These are phyloP conservation scores for Trichoderma polysporum DNA, from an alignment of 2,329 filamentous ascomycete genomes.

Conservation along the genomic window DNA sequence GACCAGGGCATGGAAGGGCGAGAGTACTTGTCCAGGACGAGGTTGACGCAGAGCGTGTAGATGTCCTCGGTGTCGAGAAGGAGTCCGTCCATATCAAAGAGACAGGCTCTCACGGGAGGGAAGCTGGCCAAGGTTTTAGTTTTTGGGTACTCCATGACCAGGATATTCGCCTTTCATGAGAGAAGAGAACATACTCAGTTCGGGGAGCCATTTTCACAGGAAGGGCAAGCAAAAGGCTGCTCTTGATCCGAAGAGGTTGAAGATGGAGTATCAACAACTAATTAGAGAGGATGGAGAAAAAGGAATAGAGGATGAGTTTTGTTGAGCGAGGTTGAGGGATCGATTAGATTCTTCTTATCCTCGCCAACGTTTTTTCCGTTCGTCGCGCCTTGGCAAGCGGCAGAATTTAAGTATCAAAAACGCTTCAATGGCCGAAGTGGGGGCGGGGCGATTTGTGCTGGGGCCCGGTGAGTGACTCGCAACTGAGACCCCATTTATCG, in stretches of 20 bases:
- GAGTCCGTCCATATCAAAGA: slow-evolving; percentile 99
- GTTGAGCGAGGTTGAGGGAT: not conserved
- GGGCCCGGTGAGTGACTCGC: not conserved
- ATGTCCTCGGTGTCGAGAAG: slow-evolving; percentile 90
- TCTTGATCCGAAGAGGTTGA: not conserved
- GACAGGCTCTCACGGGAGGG: slow-evolving; percentile 80
- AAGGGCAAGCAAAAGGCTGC: not conserved
- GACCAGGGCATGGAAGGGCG: slow-evolving; percentile 81
- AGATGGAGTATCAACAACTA: not conserved
- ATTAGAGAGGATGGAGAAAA: not conserved
- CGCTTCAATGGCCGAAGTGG: not conserved
- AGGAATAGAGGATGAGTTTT: not conserved
- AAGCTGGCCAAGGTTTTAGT: slow-evolving; percentile 49
- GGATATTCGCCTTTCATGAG: not conserved
- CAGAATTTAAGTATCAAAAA: not conserved
- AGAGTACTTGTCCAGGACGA: slow-evolving; percentile 72
- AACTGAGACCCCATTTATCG: not conserved
- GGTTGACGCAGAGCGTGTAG: slow-evolving; percentile 82
- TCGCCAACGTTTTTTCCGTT: not conserved
- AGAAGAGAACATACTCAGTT: slow-evolving; percentile 41
- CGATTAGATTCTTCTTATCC: not conserved
- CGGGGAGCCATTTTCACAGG: slow-evolving; percentile 41
- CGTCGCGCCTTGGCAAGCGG: not conserved
- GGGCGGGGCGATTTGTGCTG: slow-evolving; percentile 2
- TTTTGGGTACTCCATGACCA: not conserved